These are phyloP conservation scores for Pleomassaria siparia DNA, from an alignment of 2,329 filamentous ascomycete species.

Conservation along the genomic window DNA sequence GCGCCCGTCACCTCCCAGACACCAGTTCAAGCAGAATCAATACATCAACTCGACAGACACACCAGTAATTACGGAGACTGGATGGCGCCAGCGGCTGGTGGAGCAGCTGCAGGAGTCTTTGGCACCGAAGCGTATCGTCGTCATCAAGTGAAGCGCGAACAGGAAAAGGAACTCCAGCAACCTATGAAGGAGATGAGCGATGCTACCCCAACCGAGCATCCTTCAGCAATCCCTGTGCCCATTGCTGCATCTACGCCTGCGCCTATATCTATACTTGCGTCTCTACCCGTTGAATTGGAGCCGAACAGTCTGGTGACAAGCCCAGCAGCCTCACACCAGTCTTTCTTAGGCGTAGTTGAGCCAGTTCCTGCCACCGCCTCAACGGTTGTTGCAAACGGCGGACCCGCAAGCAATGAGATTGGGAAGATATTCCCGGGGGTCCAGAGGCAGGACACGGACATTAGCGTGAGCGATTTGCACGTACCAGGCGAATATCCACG, in stretches of 20 bases:
- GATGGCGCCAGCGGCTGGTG: conserved; percentile 55
- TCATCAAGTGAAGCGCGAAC: conserved; percentile 25
- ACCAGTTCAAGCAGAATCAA: conserved; percentile 11
- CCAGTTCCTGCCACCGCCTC: conserved; percentile 26
- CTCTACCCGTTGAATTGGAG: conserved; percentile 4
- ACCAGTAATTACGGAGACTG: conserved; percentile 55
- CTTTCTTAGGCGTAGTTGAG: conserved; percentile 39
- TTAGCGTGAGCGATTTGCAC: conserved; percentile 64
- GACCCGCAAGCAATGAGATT: conserved; percentile 34
- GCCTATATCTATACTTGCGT: no score
- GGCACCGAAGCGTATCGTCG: conserved; percentile 38
- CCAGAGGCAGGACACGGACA: conserved; percentile 49
- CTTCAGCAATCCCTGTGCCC: neutral
- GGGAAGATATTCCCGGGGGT: conserved; percentile 54
- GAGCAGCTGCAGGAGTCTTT: conserved; percentile 44
- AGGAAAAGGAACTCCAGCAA: conserved; percentile 15
- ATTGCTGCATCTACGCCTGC: neutral
- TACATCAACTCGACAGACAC: conserved; percentile 24
- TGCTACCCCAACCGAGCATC: neutral
- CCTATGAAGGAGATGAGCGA: conserved; percentile 7
- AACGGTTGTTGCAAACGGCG: conserved; percentile 32
- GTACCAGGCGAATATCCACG: conserved; percentile 68
- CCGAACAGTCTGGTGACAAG: conserved; percentile 18
- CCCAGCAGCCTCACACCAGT: conserved; percentile 15
- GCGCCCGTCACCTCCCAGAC: neutral